These are phyloP conservation scores for Metschnikowia amazonensis DNA, from an alignment of 805 yeast genomes.

Conservation along the genomic window DNA sequence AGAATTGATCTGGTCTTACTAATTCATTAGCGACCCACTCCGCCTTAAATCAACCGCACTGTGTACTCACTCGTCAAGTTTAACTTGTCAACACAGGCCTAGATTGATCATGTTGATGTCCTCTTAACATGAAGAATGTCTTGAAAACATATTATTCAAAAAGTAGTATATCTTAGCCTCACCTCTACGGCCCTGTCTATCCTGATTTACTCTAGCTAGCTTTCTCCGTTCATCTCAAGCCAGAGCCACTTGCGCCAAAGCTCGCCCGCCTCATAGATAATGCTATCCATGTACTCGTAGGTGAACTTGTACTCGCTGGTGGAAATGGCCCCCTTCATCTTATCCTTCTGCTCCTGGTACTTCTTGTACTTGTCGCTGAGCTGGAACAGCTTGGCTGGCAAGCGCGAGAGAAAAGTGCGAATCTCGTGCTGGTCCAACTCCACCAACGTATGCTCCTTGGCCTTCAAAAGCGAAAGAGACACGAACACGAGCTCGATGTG, in stretches of 20 bases:
- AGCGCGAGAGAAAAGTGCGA: constrained; percentile 64
- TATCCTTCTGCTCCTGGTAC: constrained; percentile 24
- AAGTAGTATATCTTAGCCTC: too few species aligned
- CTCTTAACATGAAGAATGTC: too few species aligned
- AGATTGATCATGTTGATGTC: too few species aligned
- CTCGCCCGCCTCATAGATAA: constrained; percentile 77
- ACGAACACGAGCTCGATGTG: constrained; percentile 75
- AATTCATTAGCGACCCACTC: too few species aligned
- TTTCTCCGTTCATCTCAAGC: constrained; percentile 34
- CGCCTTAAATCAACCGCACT: too few species aligned
- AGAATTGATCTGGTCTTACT: too few species aligned
- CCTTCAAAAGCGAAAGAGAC: constrained; percentile 72
- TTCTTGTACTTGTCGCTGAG: constrained; percentile 33
- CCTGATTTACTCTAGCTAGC: background rate
- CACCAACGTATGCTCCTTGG: constrained; percentile 70
- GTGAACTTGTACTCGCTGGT: constrained; percentile 11
- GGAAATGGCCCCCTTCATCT: constrained; percentile 18
- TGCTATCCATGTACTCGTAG: constrained; percentile 63
- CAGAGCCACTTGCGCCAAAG: constrained; percentile 82
- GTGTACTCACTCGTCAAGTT: too few species aligned
- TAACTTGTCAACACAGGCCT: too few species aligned
- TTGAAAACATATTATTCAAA: too few species aligned
- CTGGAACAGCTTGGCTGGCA: constrained; percentile 45
- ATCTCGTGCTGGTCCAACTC: constrained; percentile 92
- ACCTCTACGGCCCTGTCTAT: too few species aligned